Evolutionary conservation across 495 filamentous ascomycete genomes (phyloP).

Genomic region (Penicillium simplicissimum): DNA sequence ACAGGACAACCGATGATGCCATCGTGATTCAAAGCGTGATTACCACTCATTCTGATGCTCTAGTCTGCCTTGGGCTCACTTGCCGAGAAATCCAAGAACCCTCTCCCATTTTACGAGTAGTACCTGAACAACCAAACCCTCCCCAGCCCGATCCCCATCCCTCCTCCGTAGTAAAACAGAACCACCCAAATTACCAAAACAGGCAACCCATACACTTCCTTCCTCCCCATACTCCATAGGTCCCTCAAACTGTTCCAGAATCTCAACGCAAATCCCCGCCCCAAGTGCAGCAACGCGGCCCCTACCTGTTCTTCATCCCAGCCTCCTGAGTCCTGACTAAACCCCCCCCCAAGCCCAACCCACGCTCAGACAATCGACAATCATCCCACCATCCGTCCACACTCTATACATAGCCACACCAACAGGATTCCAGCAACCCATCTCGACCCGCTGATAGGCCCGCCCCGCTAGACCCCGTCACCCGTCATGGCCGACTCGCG

Average conservation of each 20-base stretch:
- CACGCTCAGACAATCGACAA: background rate
- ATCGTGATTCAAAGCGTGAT: background rate
- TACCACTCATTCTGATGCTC: background rate
- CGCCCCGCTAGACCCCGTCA: conserved; percentile 12
- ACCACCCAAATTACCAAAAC: background rate
- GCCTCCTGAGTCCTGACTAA: background rate
- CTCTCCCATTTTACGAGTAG: background rate
- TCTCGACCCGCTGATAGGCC: conserved; percentile 23
- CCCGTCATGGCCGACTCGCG: conserved; percentile 5
- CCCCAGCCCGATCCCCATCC: background rate
- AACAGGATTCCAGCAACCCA: background rate
- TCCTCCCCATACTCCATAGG: background rate
- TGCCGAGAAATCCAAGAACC: background rate
- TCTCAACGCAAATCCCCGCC: conserved; percentile 8
- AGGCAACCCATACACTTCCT: background rate
- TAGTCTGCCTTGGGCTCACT: background rate
- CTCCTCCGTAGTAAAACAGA: background rate
- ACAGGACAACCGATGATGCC: background rate
- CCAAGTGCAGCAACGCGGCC: conserved; percentile 9
- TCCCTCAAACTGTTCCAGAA: background rate
- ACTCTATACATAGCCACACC: conserved; percentile 20
- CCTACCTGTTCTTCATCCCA: conserved; percentile 13
- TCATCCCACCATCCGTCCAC: conserved; percentile 18
- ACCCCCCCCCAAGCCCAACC: conserved; percentile 9
- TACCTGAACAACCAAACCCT: background rate